phyloP scores from a whole-genome alignment of 495 filamentous ascomycete species.

The Neurospora tetraspora region DNA sequence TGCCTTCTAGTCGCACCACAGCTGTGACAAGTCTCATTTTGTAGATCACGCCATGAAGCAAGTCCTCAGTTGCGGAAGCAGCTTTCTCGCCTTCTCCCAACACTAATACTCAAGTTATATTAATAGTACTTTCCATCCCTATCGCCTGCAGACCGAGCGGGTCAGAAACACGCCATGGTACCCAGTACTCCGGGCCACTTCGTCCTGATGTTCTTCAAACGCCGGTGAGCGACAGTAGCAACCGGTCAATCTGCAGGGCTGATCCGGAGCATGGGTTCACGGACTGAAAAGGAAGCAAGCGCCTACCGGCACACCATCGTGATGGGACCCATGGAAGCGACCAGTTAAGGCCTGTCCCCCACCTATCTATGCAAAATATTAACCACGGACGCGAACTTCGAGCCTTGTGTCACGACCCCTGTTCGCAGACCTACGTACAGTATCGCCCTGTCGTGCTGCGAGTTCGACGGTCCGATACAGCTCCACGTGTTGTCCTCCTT shows the following conservation, averaged over 20 bases:
- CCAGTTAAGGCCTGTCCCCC: neutral
- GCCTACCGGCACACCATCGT: neutral
- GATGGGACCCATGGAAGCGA: neutral
- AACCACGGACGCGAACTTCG: neutral
- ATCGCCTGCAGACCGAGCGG: neutral
- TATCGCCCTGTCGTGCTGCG: neutral
- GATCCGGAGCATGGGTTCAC: neutral
- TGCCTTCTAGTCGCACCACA: neutral
- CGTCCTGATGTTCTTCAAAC: neutral
- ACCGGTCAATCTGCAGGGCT: neutral
- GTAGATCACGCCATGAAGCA: neutral
- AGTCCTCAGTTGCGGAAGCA: neutral
- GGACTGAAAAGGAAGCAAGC: neutral
- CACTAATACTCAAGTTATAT: neutral
- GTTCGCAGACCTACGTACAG: neutral
- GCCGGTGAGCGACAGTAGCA: neutral
- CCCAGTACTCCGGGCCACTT: neutral
- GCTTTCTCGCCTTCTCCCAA: neutral
- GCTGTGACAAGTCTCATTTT: neutral
- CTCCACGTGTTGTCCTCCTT: neutral
- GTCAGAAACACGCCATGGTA: neutral
- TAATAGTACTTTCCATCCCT: neutral
- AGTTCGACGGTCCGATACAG: neutral
- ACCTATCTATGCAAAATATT: neutral
- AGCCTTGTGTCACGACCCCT: neutral